Conservation (phyloP, 345 rosid genomes). For the Salix koriyanagi region DNA sequence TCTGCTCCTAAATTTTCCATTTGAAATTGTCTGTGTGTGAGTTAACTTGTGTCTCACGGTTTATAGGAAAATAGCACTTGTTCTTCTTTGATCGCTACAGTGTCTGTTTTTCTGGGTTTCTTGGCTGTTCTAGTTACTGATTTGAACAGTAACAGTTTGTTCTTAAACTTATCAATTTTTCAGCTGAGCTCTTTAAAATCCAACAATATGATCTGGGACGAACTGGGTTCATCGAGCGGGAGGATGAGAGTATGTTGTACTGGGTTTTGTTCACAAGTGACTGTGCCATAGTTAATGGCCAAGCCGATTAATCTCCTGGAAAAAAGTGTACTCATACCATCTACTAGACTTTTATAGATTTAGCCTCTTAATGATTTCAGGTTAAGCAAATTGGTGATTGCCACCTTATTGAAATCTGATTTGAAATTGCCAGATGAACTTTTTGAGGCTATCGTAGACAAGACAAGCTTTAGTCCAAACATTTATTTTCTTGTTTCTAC, state of each 20-base stretch:
- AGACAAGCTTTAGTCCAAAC: slow-evolving; percentile 30
- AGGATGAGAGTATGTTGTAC: slow-evolving; percentile 51
- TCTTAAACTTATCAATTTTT: too few relatives aligned
- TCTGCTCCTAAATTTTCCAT: too few relatives aligned
- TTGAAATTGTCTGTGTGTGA: too few relatives aligned
- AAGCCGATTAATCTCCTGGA: not conserved
- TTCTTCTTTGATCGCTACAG: too few relatives aligned
- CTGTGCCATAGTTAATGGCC: not conserved
- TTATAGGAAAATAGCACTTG: too few relatives aligned
- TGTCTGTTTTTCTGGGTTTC: too few relatives aligned
- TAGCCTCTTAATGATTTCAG: slow-evolving; percentile 27
- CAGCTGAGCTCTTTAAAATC: too few relatives aligned
- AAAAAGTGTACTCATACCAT: not conserved
- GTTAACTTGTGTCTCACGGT: too few relatives aligned
- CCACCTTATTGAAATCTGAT: slow-evolving; percentile 64
- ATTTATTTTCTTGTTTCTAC: not conserved
- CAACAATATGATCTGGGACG: slow-evolving; percentile 86
- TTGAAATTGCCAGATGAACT: slow-evolving; percentile 52
- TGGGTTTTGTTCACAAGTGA: not conserved
- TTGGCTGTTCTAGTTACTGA: too few relatives aligned
- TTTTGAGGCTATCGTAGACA: slow-evolving; percentile 62
- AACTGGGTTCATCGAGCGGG: slow-evolving; percentile 76
- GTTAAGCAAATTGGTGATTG: slow-evolving; percentile 84
- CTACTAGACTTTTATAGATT: not conserved
- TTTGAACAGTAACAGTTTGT: too few relatives aligned